Evolutionary conservation across 768 basidiomycete genomes (phyloP).

Genomic region (Termitomyces eurrhizus): DNA sequence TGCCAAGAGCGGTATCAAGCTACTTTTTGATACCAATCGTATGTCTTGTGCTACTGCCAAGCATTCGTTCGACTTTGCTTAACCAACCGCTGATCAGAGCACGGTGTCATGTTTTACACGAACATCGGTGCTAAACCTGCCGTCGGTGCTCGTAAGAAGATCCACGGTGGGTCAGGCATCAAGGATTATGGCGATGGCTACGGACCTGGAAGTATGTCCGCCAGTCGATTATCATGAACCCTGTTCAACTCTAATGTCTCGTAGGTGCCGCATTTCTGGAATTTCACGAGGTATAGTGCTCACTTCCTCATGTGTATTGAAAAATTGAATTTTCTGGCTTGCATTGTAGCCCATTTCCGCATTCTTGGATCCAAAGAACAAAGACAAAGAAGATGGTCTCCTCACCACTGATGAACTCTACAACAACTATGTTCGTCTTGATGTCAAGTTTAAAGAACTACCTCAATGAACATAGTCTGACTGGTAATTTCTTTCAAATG

Average conservation of each 20-base stretch:
- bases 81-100: conserved; percentile 38
- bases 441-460: conserved; percentile 37
- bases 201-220: conserved; percentile 46
- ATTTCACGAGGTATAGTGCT: conserved; percentile 53
- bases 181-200: conserved; percentile 56
- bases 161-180: conserved; percentile 70
- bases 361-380: conserved; percentile 56
- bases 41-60: conserved; percentile 22
- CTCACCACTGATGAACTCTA: conserved; percentile 70
- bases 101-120: conserved; percentile 73
- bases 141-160: conserved; percentile 60
- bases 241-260: conserved; percentile 4
- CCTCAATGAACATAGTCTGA: background rate
- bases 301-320: background rate
- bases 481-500: background rate
- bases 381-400: conserved; percentile 58
- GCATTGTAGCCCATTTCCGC: conserved; percentile 51
- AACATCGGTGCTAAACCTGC: conserved; percentile 47
- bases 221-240: background rate
- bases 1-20: conserved; percentile 52
- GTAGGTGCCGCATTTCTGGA: conserved; percentile 64
- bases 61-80: background rate
- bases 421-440: conserved; percentile 63
- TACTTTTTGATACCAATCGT: conserved; percentile 72
- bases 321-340: conserved; percentile 3